phyloP scores from a whole-genome alignment of 2,329 filamentous ascomycete species.

The Penicillium sp. region DNA sequence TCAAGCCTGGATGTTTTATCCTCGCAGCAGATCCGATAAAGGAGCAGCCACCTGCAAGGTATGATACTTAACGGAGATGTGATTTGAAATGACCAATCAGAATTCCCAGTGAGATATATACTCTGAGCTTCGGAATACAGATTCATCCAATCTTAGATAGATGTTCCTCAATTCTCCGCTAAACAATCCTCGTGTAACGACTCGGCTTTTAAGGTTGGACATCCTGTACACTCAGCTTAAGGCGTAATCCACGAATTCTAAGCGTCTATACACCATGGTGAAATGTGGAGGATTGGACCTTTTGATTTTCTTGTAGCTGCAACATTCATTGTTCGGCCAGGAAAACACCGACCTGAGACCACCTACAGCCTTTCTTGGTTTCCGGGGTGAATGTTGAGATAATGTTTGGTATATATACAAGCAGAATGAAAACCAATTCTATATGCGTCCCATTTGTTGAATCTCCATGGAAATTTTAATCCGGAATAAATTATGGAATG shows the following conservation, averaged over 20 bases:
- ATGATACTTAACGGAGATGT: too few species aligned
- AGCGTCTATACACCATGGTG: constrained; percentile 28
- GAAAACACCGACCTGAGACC: too few species aligned
- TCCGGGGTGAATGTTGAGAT: not conserved
- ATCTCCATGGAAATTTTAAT: not conserved
- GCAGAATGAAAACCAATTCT: not conserved
- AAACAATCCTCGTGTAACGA: constrained; percentile 13
- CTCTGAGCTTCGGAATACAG: not conserved
- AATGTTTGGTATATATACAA: not conserved
- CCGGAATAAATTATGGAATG: not conserved
- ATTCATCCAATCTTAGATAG: constrained; percentile 16
- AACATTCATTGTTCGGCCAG: too few species aligned
- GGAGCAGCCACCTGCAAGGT: not conserved
- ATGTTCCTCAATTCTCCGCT: constrained; percentile 18
- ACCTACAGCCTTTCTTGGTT: too few species aligned
- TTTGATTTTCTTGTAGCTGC: too few species aligned
- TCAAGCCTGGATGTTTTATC: constrained; percentile 32
- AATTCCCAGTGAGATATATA: too few species aligned
- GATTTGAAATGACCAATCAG: too few species aligned
- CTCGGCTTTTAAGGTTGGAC: not conserved
- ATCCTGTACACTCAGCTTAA: constrained; percentile 1
- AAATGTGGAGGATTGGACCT: too few species aligned
- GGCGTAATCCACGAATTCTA: constrained; percentile 18
- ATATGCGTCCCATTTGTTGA: not conserved
- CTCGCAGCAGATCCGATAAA: constrained; percentile 12